phyloP scores from a whole-genome alignment of 306 rosid species.

The Sicyos edulis region DNA sequence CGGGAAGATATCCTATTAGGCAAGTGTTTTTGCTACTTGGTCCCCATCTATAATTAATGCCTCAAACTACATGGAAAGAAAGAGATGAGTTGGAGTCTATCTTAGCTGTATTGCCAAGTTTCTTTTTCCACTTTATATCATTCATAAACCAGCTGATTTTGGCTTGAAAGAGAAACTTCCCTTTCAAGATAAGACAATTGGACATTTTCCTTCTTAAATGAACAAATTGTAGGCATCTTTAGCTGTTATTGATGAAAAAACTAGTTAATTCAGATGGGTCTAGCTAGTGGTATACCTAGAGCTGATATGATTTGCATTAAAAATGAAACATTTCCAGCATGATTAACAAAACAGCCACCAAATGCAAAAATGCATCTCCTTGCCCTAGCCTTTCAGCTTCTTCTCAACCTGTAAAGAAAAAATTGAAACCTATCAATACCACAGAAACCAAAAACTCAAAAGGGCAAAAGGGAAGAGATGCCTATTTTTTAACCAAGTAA shows the following conservation, averaged over 20 bases:
- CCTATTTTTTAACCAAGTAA: constrained; percentile 16
- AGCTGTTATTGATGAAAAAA: neutral
- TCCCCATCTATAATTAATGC: constrained; percentile 31
- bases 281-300: constrained; percentile 8
- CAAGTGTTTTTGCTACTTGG: constrained; percentile 13
- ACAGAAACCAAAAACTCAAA: constrained; percentile 22
- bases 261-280: constrained; percentile 15
- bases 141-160: constrained; percentile 21
- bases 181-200: constrained; percentile 64
- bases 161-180: constrained; percentile 29
- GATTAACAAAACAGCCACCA: constrained; percentile 9
- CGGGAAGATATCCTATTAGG: neutral
- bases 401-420: constrained; percentile 2
- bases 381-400: neutral
- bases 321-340: constrained; percentile 15
- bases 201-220: constrained; percentile 36
- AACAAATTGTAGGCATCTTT: neutral
- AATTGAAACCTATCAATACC: no score
- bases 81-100: constrained; percentile 21
- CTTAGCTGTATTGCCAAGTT: constrained; percentile 23
- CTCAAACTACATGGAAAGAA: constrained; percentile 27
- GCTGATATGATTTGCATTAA: constrained; percentile 6
- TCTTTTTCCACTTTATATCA: constrained; percentile 21
- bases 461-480: constrained; percentile 20
- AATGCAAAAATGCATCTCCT: neutral